Percentiles rank a stretch among this genome's conserved stretches.
These are phyloP conservation scores for Colletotrichum nymphaeae DNA, from an alignment of 2,329 filamentous ascomycete genomes.

Conservation along the genomic window DNA sequence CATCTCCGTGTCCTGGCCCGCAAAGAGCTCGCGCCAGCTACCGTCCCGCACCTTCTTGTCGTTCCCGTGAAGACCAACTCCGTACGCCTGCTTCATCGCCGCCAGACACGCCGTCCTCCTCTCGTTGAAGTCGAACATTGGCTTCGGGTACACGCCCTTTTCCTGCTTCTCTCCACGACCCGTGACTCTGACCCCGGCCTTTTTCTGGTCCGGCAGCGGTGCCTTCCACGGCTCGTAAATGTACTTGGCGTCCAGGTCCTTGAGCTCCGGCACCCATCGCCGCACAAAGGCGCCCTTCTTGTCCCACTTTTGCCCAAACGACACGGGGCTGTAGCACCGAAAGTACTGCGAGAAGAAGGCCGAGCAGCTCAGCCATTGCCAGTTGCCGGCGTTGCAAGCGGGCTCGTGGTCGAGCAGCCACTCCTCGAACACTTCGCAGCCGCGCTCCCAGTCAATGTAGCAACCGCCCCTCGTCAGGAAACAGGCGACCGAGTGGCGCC, in stretches of 20 bases:
- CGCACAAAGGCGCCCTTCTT: constrained; percentile 73
- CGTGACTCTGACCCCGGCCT: constrained; percentile 71
- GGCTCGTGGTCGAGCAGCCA: constrained; percentile 80
- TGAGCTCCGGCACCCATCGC: constrained; percentile 75
- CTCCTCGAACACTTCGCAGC: constrained; percentile 83
- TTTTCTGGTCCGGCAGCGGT: constrained; percentile 74
- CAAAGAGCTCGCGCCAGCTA: constrained; percentile 62
- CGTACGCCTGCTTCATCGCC: constrained; percentile 78
- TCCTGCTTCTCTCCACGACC: constrained; percentile 60
- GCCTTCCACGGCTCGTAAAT: constrained; percentile 87
- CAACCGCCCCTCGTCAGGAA: constrained; percentile 85
- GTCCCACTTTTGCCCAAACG: constrained; percentile 83
- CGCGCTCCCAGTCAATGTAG: constrained; percentile 83
- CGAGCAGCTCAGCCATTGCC: constrained; percentile 82
- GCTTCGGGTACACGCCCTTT: constrained; percentile 73
- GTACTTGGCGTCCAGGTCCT: constrained; percentile 70
- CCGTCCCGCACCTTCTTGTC: constrained; percentile 72
- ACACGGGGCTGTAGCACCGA: constrained; percentile 76
- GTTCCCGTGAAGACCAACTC: constrained; percentile 72
- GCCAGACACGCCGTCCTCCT: constrained; percentile 71
- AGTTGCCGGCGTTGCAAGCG: constrained; percentile 80
- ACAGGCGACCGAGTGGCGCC: constrained; percentile 81
- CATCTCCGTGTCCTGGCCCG: constrained; percentile 51
- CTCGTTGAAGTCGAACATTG: constrained; percentile 81
- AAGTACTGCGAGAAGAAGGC: constrained; percentile 82